A percentile compares a stretch with the other conserved stretches of the same genome.
phyloP scores from a whole-genome alignment of 2,329 filamentous ascomycete species.

The Fusarium gaditjirri region DNA sequence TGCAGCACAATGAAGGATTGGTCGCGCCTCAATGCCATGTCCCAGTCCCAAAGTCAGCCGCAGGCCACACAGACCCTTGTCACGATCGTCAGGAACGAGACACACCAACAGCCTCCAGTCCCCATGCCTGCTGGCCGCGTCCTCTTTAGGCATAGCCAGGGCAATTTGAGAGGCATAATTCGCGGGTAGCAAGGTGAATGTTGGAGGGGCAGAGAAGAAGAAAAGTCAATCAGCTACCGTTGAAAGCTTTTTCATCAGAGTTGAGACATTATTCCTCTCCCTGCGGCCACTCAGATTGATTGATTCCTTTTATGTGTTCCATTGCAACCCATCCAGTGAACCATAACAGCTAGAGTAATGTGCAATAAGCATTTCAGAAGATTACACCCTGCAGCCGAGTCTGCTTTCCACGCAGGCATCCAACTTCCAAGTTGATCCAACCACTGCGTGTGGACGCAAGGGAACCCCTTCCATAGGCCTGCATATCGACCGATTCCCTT shows the following conservation, averaged over 20 bases:
- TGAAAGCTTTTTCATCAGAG: slow-evolving; percentile 1
- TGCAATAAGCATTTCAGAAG: slow-evolving; percentile 8
- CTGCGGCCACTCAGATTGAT: not conserved
- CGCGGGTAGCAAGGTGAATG: not conserved
- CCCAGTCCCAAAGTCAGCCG: slow-evolving; percentile 19
- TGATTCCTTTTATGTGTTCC: not conserved
- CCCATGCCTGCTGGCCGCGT: slow-evolving; percentile 14
- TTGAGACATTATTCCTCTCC: slow-evolving; percentile 11
- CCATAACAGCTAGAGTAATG: slow-evolving; percentile 1
- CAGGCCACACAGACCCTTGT: slow-evolving; percentile 33
- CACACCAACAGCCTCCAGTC: slow-evolving; percentile 32
- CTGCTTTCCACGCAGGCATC: slow-evolving; percentile 1
- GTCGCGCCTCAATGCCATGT: slow-evolving; percentile 6
- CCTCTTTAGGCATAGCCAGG: slow-evolving; percentile 27
- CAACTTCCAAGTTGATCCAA: not conserved
- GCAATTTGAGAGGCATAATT: not conserved
- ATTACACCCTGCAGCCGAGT: slow-evolving; percentile 5
- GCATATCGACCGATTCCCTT: slow-evolving; percentile 28
- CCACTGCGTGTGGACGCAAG: slow-evolving; percentile 1
- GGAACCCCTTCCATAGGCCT: slow-evolving; percentile 1
- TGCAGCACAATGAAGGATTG: not conserved
- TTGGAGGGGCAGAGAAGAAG: not conserved
- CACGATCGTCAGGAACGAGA: slow-evolving; percentile 44
- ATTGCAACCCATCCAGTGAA: slow-evolving; percentile 21
- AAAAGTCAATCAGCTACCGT: slow-evolving; percentile 5